Percentiles rank a stretch among this genome's conserved stretches.
These are phyloP conservation scores for Protomyces macrosporus DNA, from an alignment of 1,139 yeast genomes.

Conservation along the genomic window DNA sequence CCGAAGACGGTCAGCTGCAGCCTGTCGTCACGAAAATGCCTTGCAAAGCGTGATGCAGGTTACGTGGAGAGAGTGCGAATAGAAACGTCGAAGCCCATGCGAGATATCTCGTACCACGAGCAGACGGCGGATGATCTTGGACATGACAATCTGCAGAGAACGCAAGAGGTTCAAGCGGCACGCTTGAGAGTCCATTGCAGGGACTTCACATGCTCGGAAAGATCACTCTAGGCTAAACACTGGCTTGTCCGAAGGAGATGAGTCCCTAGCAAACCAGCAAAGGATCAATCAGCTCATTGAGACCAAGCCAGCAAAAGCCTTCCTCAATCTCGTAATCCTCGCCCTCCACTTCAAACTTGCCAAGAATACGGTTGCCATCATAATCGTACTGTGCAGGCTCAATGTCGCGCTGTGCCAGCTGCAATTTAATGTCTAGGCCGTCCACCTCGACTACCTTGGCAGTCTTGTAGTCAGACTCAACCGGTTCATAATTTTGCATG, in stretches of 20 bases:
- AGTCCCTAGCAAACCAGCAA: background rate
- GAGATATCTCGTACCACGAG: no score
- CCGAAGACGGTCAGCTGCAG: no score
- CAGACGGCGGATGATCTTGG: no score
- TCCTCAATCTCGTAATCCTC: slow-evolving; percentile 13
- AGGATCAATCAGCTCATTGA: slow-evolving; percentile 9
- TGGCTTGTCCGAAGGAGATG: background rate
- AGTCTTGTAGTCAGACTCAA: slow-evolving; percentile 8
- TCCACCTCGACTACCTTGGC: background rate
- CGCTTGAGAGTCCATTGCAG: no score
- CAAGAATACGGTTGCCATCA: slow-evolving; percentile 19
- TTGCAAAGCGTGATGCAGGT: no score
- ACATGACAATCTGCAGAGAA: no score
- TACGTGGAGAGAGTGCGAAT: no score
- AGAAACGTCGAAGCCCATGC: no score
- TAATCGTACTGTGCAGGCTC: slow-evolving; percentile 17
- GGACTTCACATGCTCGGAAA: no score
- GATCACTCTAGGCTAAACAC: no score
- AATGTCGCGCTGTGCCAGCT: slow-evolving; percentile 6
- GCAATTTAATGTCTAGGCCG: background rate
- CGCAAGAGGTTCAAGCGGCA: no score
- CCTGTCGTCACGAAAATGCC: no score
- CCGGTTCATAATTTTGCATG: slow-evolving; percentile 12
- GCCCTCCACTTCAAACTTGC: slow-evolving; percentile 4
- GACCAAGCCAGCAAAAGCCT: background rate